Evolutionary conservation across 2,329 filamentous ascomycete genomes (phyloP), one percentile per base, ranked within the genome.

Genomic region (Cordyceps pruinosa): DNA sequence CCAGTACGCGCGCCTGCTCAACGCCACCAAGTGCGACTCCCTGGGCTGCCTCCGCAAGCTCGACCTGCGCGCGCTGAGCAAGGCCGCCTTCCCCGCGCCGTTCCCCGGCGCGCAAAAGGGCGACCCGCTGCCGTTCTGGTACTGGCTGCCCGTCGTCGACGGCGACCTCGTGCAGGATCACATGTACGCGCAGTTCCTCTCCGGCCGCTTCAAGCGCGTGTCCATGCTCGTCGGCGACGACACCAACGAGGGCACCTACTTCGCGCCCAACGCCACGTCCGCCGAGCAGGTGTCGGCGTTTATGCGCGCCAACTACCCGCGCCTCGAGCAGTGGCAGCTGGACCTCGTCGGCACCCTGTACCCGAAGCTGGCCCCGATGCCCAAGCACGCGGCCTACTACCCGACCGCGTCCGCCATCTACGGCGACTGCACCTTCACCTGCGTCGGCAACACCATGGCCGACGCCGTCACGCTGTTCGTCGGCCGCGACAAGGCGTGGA

Each of bases 121-220:
- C 2, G 67, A 71, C 4, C 59, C 63, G 9, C 57, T 61, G 2
- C 71, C 77, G 0, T 65, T 72, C 0, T 81, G 79, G 62, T 80
- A 79, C 68, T 82, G 75, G 75, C 73, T 75, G 3, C 79, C 79
- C 0, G 77, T 74, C 49, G 66, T 80, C 6, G 79, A 82, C 57
- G 78, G 76, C 8, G 71, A 72, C 5, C 63, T 80, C 10, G 62
- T 81, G 13, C 64, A 60, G 4, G 76, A 77, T 56, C 66, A 72
- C 10, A 73, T 76, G 2, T 76, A 73, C 41, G 60, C 56, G 4
- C 64, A 78, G 57, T 77, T 75, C 42, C 64, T 68, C 7, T 61
- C 64, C 2, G 74, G 75, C 0, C 62, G 66, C 7, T 77, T 77
- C 57, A 58, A 76, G 57, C 66, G 70, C 30, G 74, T 80, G 26